A percentile compares a stretch with the other conserved stretches of the same genome.
Conservation (phyloP, 805 yeast species). For the Candida vaughaniae region DNA sequence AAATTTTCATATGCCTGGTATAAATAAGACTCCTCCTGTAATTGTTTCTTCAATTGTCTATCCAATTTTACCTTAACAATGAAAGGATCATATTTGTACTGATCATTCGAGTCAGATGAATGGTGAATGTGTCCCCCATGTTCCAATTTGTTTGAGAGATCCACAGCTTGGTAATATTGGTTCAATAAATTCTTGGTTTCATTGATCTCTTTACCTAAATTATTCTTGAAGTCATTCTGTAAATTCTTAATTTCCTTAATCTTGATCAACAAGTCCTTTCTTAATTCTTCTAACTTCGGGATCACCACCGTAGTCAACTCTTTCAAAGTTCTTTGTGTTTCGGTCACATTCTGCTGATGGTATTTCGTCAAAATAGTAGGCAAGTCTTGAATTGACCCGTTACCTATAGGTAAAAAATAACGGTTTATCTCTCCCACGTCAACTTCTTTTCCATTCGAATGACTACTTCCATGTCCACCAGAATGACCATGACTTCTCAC, state of each 20-base stretch:
- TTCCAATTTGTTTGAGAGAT: slow-evolving; percentile 51
- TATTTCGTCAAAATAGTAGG: slow-evolving; percentile 63
- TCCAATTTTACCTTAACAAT: slow-evolving; percentile 71
- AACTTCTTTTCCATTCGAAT: slow-evolving; percentile 16
- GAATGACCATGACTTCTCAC: slow-evolving; percentile 2
- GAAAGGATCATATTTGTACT: slow-evolving; percentile 73
- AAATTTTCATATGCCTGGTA: slow-evolving; percentile 87
- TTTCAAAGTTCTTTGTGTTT: slow-evolving; percentile 44
- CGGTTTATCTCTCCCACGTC: slow-evolving; percentile 37
- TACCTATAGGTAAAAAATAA: slow-evolving; percentile 75
- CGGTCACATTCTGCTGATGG: slow-evolving; percentile 41
- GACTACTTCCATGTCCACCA: slow-evolving; percentile 11
- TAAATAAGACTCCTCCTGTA: slow-evolving; percentile 79
- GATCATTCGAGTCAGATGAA: slow-evolving; percentile 12
- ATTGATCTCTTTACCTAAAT: slow-evolving; percentile 57
- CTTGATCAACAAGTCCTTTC: slow-evolving; percentile 73
- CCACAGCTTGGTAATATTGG: slow-evolving; percentile 60
- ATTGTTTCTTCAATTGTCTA: slow-evolving; percentile 71
- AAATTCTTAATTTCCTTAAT: slow-evolving; percentile 83
- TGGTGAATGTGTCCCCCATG: slow-evolving; percentile 16
- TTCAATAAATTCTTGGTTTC: slow-evolving; percentile 41
- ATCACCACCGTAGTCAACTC: slow-evolving; percentile 48
- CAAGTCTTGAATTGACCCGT: slow-evolving; percentile 71
- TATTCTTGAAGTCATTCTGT: slow-evolving; percentile 81
- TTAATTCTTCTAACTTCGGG: slow-evolving; percentile 56